Conservation (phyloP, 257 asterid genomes). For the Salvia hispanica region DNA sequence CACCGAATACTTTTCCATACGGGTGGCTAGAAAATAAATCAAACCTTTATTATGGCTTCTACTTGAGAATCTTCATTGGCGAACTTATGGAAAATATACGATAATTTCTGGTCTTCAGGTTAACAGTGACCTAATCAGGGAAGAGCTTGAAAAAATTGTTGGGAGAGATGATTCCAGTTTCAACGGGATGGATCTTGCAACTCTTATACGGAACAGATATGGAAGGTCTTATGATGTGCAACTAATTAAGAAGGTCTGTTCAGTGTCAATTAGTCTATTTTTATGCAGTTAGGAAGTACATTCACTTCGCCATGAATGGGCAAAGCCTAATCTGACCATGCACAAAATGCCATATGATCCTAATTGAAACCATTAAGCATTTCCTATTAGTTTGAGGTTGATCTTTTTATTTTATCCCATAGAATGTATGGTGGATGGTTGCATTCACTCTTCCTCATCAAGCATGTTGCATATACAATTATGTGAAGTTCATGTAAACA, state of each 20-base stretch:
- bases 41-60: not conserved
- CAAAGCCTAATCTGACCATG: not conserved
- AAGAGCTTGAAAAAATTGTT: slow-evolving; percentile 71
- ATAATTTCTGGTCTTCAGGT: slow-evolving; percentile 51
- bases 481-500: not conserved
- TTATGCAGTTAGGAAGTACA: not conserved
- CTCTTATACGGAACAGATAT: slow-evolving; percentile 84
- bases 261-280: not conserved
- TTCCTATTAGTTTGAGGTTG: not conserved
- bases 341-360: not conserved
- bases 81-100: slow-evolving; percentile 26
- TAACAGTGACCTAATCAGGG: slow-evolving; percentile 60
- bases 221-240: slow-evolving; percentile 97
- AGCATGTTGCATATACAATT: slow-evolving; percentile 3
- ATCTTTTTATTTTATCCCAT: not conserved
- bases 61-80: slow-evolving; percentile 9
- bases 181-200: slow-evolving; percentile 91
- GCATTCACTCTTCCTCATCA: slow-evolving; percentile 4
- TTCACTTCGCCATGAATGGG: slow-evolving; percentile 15
- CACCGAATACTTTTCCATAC: not conserved
- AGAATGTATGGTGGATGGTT: slow-evolving; percentile 13
- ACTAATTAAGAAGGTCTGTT: slow-evolving; percentile 79
- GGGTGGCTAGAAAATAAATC: not conserved
- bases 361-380: not conserved
- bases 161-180: slow-evolving; percentile 85